Evolutionary conservation across 768 basidiomycete species (phyloP).

Genomic region (Tylopilus sp.): DNA sequence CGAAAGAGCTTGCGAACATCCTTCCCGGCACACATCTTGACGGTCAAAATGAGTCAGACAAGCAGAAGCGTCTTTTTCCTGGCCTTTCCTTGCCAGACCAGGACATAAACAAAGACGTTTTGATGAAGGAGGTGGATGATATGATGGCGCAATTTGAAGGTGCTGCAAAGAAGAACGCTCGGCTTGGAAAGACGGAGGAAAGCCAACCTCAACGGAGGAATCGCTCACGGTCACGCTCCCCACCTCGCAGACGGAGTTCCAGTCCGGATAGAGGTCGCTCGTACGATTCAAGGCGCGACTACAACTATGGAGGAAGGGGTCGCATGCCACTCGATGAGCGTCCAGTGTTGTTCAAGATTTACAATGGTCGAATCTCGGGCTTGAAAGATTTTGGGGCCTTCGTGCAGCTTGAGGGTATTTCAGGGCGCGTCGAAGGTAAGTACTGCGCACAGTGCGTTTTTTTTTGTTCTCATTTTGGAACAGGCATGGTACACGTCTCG

Average conservation of each 20-base stretch:
- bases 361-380: slow-evolving; percentile 79
- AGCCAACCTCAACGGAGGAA: slow-evolving; percentile 56
- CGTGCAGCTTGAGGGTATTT: slow-evolving; percentile 82
- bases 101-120: slow-evolving; percentile 66
- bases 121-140: slow-evolving; percentile 88
- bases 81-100: slow-evolving; percentile 82
- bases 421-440: slow-evolving; percentile 86
- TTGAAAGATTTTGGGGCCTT: slow-evolving; percentile 97
- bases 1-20: slow-evolving; percentile 36
- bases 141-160: slow-evolving; percentile 74
- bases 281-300: slow-evolving; percentile 39
- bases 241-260: slow-evolving; percentile 49
- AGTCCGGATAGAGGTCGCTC: slow-evolving; percentile 61
- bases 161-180: slow-evolving; percentile 59
- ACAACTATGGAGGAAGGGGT: slow-evolving; percentile 38
- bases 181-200: slow-evolving; percentile 40
- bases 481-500: slow-evolving; percentile 98
- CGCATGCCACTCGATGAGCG: slow-evolving; percentile 59
- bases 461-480: slow-evolving; percentile 4
- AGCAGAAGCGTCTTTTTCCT: slow-evolving; percentile 84
- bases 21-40: slow-evolving; percentile 32
- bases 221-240: slow-evolving; percentile 42
- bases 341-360: slow-evolving; percentile 93
- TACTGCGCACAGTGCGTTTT: neutral
- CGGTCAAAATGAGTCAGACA: slow-evolving; percentile 57